Base-by-base conservation (phyloP, 2,329 filamentous ascomycete genomes). In the Neopestalotiopsis rosae region DNA sequence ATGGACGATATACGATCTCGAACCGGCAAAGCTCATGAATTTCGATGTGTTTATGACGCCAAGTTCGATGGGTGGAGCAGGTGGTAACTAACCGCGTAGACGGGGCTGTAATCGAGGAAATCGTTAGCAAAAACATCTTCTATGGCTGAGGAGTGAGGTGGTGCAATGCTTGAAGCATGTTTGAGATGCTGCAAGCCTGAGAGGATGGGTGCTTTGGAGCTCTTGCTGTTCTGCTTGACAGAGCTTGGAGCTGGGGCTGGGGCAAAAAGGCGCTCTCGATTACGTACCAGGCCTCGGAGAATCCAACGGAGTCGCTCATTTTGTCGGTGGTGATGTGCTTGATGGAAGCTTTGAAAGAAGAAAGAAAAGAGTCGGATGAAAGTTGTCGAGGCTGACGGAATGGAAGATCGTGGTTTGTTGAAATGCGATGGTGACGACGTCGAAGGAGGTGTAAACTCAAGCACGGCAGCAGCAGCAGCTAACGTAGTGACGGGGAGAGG, bases 41-140 rank as follows among this genome's bases (percentile, higher is more conserved):
- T 67, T 74, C 72, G 73, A 73, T 74, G 67, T 74, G 59, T 62
- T 28, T 72, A 71, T 58, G 45, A 74, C 70, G 71, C 69, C 69
- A 67, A 62, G 70, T 70, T 70, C 66, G 62, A 68, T 66, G 62
- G 67, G 49, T 52, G 69, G 73, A 70, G 71, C 70, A 67, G 76
- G 73, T 71, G 73, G 56, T 20, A 79, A 97, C 95, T 94, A 90
- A 98, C 96, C 89, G 96, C 94, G 88, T 98, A 99, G 80, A 97
- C 95, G 86, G 95, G 95, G 88, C 95, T 99, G 78, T 72, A 65
- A 69, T 73, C 71, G 70, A 70, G 62, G 68, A 67, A 70, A 72
- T 38, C 45, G 70, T 78, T 75, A 78, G 75, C 71, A 72, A 40
- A 68, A 69, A 58, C 14, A 65, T 61, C 57, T 70, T 49, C 13